Conservation (phyloP, 2,329 filamentous ascomycete genomes). For the Beauveria caledonica region DNA sequence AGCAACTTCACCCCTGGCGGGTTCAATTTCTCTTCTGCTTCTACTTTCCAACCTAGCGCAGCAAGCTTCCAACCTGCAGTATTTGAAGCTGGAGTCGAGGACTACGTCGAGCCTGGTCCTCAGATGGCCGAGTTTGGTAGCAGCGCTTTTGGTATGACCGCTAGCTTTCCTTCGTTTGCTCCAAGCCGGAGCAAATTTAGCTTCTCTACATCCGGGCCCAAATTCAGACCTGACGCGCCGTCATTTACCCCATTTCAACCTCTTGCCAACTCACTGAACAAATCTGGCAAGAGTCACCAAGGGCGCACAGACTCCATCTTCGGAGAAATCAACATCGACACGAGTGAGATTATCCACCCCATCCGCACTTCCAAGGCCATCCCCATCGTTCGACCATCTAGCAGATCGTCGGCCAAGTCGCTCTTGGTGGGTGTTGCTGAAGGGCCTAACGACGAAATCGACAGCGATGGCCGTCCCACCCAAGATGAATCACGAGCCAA, state of each 20-base stretch:
- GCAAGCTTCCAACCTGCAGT: conserved; percentile 26
- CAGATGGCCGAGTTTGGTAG: conserved; percentile 26
- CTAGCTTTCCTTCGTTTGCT: conserved; percentile 61
- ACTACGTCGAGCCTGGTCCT: conserved; percentile 14
- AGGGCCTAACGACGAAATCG: conserved; percentile 20
- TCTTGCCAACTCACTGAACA: conserved; percentile 39
- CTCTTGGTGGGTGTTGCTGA: conserved; percentile 15
- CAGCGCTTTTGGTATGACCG: conserved; percentile 53
- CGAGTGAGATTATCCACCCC: conserved; percentile 55
- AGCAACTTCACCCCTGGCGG: conserved; percentile 42
- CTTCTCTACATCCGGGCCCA: conserved; percentile 57
- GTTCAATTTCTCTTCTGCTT: conserved; percentile 38
- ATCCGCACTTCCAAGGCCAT: conserved; percentile 72
- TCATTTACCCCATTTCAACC: conserved; percentile 59
- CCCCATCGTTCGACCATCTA: conserved; percentile 65
- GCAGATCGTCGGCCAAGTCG: conserved; percentile 32
- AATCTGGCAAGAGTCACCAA: conserved; percentile 27
- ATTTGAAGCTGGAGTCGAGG: conserved; percentile 30
- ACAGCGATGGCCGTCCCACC: conserved; percentile 53
- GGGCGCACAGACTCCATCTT: conserved; percentile 52
- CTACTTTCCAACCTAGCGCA: conserved; percentile 5
- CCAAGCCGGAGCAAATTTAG: conserved; percentile 58
- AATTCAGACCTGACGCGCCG: conserved; percentile 69
- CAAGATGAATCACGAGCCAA: conserved; percentile 67
- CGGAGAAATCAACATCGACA: conserved; percentile 56